Evolutionary conservation across 352 stramenopile genomes (phyloP).

Genomic region (Phytophthora hibernalis): DNA sequence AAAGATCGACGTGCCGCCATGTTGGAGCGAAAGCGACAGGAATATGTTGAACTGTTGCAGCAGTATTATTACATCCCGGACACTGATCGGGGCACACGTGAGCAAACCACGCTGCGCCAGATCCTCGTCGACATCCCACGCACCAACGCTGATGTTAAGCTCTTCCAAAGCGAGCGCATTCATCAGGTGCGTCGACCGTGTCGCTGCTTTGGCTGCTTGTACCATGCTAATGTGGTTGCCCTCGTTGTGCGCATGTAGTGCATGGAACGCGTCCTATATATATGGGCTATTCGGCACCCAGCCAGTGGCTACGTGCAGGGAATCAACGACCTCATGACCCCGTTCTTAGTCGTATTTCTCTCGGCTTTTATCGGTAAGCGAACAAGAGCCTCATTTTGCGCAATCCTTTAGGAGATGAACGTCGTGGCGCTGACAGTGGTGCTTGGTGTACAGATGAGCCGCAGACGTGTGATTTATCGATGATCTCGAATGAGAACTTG

Average conservation of each 20-base stretch:
- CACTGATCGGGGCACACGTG: constrained; percentile 92
- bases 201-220: background rate
- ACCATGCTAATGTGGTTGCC: background rate
- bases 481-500: constrained; percentile 70
- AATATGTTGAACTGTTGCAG: constrained; percentile 95
- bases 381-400: background rate
- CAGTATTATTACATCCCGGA: constrained; percentile 98
- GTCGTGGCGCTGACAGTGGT: background rate
- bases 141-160: constrained; percentile 95
- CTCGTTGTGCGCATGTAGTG: constrained; percentile 48
- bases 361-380: constrained; percentile 75
- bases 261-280: constrained; percentile 98
- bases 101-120: constrained; percentile 95
- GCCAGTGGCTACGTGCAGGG: constrained; percentile 99
- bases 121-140: constrained; percentile 99
- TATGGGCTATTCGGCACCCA: constrained; percentile 98
- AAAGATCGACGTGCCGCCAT: constrained; percentile 90
- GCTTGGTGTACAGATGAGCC: constrained; percentile 61
- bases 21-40: constrained; percentile 94
- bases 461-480: constrained; percentile 74
- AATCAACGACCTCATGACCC: constrained; percentile 99
- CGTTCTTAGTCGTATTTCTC: constrained; percentile 98
- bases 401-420: background rate
- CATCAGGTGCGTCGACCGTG: constrained; percentile 64
- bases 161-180: constrained; percentile 97